Base-by-base conservation (phyloP, 1,284 basidiomycete genomes). In the Mycosarcoma mackinlayi region DNA sequence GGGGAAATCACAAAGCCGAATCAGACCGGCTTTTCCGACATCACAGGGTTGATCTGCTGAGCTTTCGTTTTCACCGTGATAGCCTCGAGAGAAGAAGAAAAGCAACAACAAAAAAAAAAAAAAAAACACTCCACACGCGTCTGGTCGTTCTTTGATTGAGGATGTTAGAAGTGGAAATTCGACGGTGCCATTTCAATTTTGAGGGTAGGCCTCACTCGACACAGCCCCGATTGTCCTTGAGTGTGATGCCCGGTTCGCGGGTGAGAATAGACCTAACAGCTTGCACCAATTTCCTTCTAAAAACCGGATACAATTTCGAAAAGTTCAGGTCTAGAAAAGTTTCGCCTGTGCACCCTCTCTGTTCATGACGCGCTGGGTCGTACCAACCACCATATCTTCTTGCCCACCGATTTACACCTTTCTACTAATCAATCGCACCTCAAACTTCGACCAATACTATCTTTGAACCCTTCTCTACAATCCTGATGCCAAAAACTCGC, bases 71-170 rank as follows among this genome's bases (percentile, higher is more conserved):
- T 40, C 42, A 54, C 13, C 42, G 41, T 45, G 33, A 46, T 42
- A 53, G 39, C 39, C 13, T 18, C 11, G 10, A 13, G 14, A 30
- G 31, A 23, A 13, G n/a, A 35, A 47, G 34, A 16, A 30, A 31
- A 31, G 30, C n/a, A n/a, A n/a, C n/a, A 31, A 31, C 8, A 14
- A 14, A 31, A 31, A 31, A 31, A 16, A 10, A 31, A 24, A 11
- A n/a, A n/a, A 25, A 47, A 38, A 9, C 19, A 54, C 51, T 54
- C 51, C 33, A 53, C 51, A 53, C 51, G 51, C 51, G 41, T 37
- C 45, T 13, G 27, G n/a, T n/a, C n/a, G n/a, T n/a, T n/a, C n/a
- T 19, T 30, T 6, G 9, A 6, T 13, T 5, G 21, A 25, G 14
- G 7, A 19, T 30, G 27, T 21, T 42, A 19, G 41, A 30, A 13